Evolutionary conservation across 225 moss, liverwort and hornwort species (phyloP).

Genomic region (Thuidium tamariscinum): DNA sequence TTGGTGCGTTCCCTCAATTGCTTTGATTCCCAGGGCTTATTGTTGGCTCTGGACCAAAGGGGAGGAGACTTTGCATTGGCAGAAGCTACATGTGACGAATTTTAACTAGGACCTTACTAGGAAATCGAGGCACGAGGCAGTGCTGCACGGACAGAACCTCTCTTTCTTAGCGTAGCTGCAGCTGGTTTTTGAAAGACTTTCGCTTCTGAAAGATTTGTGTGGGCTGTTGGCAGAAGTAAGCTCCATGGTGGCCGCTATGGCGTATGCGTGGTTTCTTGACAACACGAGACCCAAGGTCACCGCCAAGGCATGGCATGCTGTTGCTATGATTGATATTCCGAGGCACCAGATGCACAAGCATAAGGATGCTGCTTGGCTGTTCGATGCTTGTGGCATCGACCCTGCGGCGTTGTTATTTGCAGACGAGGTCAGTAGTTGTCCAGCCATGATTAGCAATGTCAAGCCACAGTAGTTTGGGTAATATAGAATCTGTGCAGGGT

Average conservation of each 20-base stretch:
- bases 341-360: slow-evolving; percentile 44
- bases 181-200: not conserved
- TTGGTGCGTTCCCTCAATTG: slow-evolving; percentile 7
- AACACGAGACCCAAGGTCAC: slow-evolving; percentile 13
- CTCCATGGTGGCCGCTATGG: slow-evolving; percentile 44
- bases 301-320: slow-evolving; percentile 28
- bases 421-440: slow-evolving; percentile 25
- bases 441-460: not conserved
- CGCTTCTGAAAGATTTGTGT: not conserved
- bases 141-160: not conserved
- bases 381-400: slow-evolving; percentile 47
- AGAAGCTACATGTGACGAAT: not conserved
- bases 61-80: not conserved
- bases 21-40: not conserved
- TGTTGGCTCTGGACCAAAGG: not conserved
- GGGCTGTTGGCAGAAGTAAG: slow-evolving; percentile 29
- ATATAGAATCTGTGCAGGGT: not conserved
- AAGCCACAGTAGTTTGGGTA: not conserved
- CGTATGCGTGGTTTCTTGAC: slow-evolving; percentile 37
- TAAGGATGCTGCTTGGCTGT: slow-evolving; percentile 41
- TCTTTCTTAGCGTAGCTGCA: not conserved
- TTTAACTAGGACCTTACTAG: not conserved
- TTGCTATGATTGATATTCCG: slow-evolving; percentile 38
- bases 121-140: not conserved
- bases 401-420: slow-evolving; percentile 30